Evolutionary conservation across 1,139 yeast genomes (phyloP), one percentile per base, ranked within the genome.

Genomic region (Pichia sp.): DNA sequence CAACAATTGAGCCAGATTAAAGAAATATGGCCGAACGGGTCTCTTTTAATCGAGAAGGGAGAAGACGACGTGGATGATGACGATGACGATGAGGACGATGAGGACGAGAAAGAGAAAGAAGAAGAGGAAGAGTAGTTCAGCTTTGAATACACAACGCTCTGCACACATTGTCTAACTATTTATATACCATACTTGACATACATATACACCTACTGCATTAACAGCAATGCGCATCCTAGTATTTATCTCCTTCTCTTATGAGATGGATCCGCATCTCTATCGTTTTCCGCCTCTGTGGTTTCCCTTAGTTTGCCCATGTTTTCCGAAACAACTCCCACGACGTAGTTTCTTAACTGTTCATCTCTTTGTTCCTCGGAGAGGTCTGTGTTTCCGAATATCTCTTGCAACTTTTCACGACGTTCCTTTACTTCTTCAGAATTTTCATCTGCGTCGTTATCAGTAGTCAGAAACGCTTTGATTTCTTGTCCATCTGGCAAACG

Each of bases 331-430:
- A 87, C 84, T 26, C 79, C 79, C 59, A 81, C 75, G 49, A 90
- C 81, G 64, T 86, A 81, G 49, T 81, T 82, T 64, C 87, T 80
- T 53, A 92, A 75, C 29, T 83, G 88, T n/a, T 56, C 61, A 46
- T 66, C 65, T 49, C 62, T 61, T 36, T 65, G 62, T 5, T 47
- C 58, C 61, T 84, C 93, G 63, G 88, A 93, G 1, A 93, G 86
- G 60, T 86, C 82, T 10, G 87, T 93, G 58, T 95, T 81, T 58
- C 80, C 79, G 62, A 90, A 78, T 31, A 92, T 88, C 47, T 78
- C 80, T 64, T 87, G 90, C 38, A 92, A 74, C 67, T 79, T 76
- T 63, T 75, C 74, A 60, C 95, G 78, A 65, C 86, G 82, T 11
- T 58, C 60, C 11, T 54, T 58, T 47, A 63, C 53, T 47, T 56